These are phyloP conservation scores for Penstemon barbatus DNA, from an alignment of 257 asterid species.

Conservation along the genomic window DNA sequence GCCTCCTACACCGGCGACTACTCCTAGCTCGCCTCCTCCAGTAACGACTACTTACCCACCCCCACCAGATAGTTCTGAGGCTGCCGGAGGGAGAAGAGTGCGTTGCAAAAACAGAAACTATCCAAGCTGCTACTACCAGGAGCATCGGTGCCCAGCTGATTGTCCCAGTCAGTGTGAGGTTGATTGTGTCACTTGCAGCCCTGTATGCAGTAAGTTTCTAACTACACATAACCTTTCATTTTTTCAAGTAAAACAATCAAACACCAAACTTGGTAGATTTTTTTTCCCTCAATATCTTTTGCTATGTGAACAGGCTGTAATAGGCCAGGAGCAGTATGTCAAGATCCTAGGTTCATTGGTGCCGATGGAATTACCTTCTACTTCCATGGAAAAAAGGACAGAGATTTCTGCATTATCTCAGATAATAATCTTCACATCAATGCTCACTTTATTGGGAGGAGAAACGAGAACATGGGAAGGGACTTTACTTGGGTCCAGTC, in stretches of 20 bases:
- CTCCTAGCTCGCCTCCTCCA: conserved; percentile 29
- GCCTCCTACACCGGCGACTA: conserved; percentile 22
- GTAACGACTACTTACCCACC: conserved; percentile 24
- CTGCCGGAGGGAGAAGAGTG: conserved; percentile 46
- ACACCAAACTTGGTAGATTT: background rate
- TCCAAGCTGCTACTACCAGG: conserved; percentile 37
- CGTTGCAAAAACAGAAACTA: conserved; percentile 49
- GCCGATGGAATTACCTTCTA: conserved; percentile 87
- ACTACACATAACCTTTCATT: background rate
- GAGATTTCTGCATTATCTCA: conserved; percentile 67
- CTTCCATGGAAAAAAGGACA: conserved; percentile 77
- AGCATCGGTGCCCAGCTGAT: conserved; percentile 51
- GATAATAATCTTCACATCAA: conserved; percentile 78
- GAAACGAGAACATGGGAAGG: conserved; percentile 65
- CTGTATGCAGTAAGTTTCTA: conserved; percentile 60
- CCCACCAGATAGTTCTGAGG: conserved; percentile 45
- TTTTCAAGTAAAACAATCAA: background rate
- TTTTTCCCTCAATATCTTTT: background rate
- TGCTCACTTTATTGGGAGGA: conserved; percentile 76
- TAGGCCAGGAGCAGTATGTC: conserved; percentile 82
- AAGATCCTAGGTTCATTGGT: conserved; percentile 80
- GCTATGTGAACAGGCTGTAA: conserved; percentile 53
- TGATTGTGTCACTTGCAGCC: conserved; percentile 68
- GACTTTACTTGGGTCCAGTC: conserved; percentile 94
- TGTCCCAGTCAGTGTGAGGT: conserved; percentile 56